phyloP scores from a whole-genome alignment of 805 yeast species.

The Barnettozyma populi region DNA sequence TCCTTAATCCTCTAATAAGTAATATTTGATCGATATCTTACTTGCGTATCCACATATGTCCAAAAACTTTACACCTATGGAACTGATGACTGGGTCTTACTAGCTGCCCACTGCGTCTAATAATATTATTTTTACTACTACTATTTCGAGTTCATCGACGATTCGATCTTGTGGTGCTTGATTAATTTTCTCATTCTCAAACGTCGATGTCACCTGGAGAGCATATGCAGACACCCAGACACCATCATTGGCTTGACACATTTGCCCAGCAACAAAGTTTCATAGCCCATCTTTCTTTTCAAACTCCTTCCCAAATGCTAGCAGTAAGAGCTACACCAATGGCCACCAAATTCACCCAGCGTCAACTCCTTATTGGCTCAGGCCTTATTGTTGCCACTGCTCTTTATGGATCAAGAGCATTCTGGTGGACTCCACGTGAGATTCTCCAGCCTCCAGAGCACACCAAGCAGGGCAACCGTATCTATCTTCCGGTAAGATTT shows the following conservation, averaged over 20 bases:
- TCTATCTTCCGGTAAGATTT: slow-evolving; percentile 49
- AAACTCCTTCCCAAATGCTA: background rate
- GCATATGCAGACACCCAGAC: background rate
- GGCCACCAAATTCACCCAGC: slow-evolving; percentile 13
- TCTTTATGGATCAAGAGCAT: slow-evolving; percentile 17
- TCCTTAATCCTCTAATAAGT: too few relatives aligned
- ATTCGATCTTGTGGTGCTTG: too few relatives aligned
- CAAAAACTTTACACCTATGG: too few relatives aligned
- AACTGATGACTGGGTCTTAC: too few relatives aligned
- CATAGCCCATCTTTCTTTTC: background rate
- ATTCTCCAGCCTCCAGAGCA: slow-evolving; percentile 34
- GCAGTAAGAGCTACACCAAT: background rate
- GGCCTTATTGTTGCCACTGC: slow-evolving; percentile 22
- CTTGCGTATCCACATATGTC: too few relatives aligned
- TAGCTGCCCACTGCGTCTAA: too few relatives aligned
- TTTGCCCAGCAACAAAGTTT: background rate
- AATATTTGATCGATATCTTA: too few relatives aligned
- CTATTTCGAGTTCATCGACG: too few relatives aligned
- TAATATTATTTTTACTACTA: too few relatives aligned
- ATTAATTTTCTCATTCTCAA: too few relatives aligned
- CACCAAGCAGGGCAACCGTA: slow-evolving; percentile 33
- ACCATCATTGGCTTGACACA: background rate
- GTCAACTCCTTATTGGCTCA: slow-evolving; percentile 23
- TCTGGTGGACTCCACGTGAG: slow-evolving; percentile 31
- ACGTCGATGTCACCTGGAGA: too few relatives aligned